Percentiles rank a stretch among this genome's conserved stretches.
Conservation (phyloP, 1,139 yeast species). For the Suhomyces anneliseae region DNA sequence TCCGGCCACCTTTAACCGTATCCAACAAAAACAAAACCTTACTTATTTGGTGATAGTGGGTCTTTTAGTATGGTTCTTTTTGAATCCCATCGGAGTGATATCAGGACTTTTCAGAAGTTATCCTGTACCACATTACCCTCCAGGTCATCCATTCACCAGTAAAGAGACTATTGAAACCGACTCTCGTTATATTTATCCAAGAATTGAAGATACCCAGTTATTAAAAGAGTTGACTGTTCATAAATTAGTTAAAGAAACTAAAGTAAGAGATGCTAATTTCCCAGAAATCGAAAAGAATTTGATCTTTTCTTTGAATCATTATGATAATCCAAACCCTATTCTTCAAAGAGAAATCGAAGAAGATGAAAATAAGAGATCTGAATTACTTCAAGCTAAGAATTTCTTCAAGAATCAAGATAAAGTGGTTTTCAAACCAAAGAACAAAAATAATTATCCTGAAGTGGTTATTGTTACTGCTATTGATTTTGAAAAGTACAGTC, state of each 20-base stretch:
- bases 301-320: constrained; percentile 40
- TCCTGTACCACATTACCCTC: constrained; percentile 24
- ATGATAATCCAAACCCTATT: constrained; percentile 47
- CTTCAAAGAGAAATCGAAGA: constrained; percentile 40
- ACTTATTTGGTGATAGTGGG: constrained; percentile 18
- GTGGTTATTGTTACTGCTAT: constrained; percentile 78
- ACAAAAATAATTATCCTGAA: constrained; percentile 53
- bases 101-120: constrained; percentile 10
- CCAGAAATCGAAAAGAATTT: constrained; percentile 38
- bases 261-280: constrained; percentile 38
- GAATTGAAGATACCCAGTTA: constrained; percentile 62
- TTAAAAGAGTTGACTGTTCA: constrained; percentile 56
- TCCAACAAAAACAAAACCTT: constrained; percentile 19
- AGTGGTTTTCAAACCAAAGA: constrained; percentile 49
- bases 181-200: constrained; percentile 61
- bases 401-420: constrained; percentile 67
- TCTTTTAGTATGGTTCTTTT: constrained; percentile 24
- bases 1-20: constrained; percentile 33
- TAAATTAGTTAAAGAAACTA: constrained; percentile 47
- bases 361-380: constrained; percentile 36
- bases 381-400: constrained; percentile 50
- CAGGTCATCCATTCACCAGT: constrained; percentile 38
- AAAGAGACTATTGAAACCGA: constrained; percentile 40
- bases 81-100: constrained; percentile 23
- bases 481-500: constrained; percentile 69